Conservation (phyloP, 1,284 basidiomycete species). For the Mycosarcoma mackinlayi region DNA sequence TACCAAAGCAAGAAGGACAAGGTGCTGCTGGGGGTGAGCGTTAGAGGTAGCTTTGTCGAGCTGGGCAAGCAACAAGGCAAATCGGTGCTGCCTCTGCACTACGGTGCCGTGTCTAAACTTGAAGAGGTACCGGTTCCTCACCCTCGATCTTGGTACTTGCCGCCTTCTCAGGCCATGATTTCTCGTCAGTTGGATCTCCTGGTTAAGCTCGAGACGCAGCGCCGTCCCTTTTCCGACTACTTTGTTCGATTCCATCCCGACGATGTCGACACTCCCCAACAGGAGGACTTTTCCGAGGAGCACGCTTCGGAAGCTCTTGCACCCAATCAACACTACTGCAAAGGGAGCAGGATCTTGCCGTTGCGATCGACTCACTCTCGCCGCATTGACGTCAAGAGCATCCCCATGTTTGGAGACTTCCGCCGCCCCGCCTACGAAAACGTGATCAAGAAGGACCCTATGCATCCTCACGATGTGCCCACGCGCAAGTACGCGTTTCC, state of each 20-base stretch:
- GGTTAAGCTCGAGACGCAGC: constrained; percentile 11
- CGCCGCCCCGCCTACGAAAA: constrained; percentile 11
- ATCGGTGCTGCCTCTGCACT: constrained; percentile 6
- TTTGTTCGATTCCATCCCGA: constrained; percentile 11
- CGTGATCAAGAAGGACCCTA: constrained; percentile 14
- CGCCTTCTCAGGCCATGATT: constrained; percentile 10
- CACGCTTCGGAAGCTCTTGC: neutral
- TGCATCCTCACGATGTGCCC: constrained; percentile 4
- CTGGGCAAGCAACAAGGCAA: constrained; percentile 6
- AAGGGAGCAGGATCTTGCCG: constrained; percentile 7
- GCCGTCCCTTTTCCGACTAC: constrained; percentile 10
- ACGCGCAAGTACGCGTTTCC: constrained; percentile 4
- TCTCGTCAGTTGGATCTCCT: constrained; percentile 5
- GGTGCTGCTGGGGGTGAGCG: constrained; percentile 1
- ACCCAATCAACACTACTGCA: neutral
- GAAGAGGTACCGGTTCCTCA: constrained; percentile 10
- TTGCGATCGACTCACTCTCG: constrained; percentile 2
- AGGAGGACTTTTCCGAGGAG: constrained; percentile 6
- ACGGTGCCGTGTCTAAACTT: neutral
- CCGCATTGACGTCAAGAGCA: constrained; percentile 3
- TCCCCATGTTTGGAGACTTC: constrained; percentile 11
- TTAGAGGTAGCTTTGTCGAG: constrained; percentile 1
- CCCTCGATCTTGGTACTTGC: constrained; percentile 11
- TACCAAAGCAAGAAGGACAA: constrained; percentile 3
- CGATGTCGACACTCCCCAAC: constrained; percentile 4